Evolutionary conservation across 495 filamentous ascomycete genomes (phyloP).

Genomic region (Friedmanniomyces simplex): DNA sequence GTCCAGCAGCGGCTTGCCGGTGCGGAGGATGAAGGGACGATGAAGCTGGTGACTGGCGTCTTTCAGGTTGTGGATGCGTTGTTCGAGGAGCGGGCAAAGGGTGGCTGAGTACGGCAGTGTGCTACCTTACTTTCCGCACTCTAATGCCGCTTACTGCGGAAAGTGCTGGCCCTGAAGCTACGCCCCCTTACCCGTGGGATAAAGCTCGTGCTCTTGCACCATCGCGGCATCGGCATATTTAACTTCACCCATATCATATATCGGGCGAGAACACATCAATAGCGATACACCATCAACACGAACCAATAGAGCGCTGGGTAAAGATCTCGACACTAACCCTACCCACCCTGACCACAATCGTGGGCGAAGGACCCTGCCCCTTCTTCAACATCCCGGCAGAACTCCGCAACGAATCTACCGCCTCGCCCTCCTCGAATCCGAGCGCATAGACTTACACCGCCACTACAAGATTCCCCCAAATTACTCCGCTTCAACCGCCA

Average conservation of each 20-base stretch:
- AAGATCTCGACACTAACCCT: too few species aligned
- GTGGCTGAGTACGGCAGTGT: background rate
- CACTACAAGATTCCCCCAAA: background rate
- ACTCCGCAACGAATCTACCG: background rate
- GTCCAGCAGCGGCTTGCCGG: slow-evolving; percentile 80
- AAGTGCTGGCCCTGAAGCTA: too few species aligned
- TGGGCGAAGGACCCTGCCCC: background rate
- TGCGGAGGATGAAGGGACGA: slow-evolving; percentile 51
- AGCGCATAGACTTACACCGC: background rate
- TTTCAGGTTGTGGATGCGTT: slow-evolving; percentile 84
- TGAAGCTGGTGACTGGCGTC: slow-evolving; percentile 75
- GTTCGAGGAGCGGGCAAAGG: slow-evolving; percentile 42
- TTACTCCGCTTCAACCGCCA: background rate
- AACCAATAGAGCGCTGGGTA: too few species aligned
- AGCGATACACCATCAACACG: too few species aligned
- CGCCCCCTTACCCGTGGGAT: too few species aligned
- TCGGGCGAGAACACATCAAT: too few species aligned
- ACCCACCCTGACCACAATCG: background rate
- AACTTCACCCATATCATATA: too few species aligned
- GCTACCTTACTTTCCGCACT: background rate
- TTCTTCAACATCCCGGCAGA: background rate
- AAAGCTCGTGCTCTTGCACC: too few species aligned
- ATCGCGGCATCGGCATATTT: too few species aligned
- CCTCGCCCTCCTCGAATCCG: background rate
- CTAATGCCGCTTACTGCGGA: background rate